phyloP scores from a whole-genome alignment of 2,329 filamentous ascomycete species.

The Venturia oleaginea region DNA sequence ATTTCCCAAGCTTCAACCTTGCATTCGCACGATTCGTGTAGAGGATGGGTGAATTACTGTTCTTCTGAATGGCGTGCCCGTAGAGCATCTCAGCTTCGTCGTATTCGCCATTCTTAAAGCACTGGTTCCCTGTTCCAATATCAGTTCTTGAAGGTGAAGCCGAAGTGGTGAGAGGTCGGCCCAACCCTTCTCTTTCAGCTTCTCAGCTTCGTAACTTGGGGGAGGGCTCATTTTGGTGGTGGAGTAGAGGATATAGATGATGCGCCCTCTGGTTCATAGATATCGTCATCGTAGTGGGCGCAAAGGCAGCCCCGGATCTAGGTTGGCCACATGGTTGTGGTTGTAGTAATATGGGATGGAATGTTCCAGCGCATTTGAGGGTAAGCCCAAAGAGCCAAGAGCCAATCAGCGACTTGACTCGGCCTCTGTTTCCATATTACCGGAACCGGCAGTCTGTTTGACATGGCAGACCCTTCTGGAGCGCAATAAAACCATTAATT shows the following conservation, averaged over 20 bases:
- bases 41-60: slow-evolving; percentile 66
- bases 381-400: background rate
- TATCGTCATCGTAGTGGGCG: background rate
- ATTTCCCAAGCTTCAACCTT: slow-evolving; percentile 63
- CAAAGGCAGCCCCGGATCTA: background rate
- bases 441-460: background rate
- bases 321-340: background rate
- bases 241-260: background rate
- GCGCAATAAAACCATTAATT: background rate
- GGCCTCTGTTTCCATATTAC: background rate
- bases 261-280: background rate
- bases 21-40: slow-evolving; percentile 88
- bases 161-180: background rate
- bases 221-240: background rate
- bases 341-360: background rate
- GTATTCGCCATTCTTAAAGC: slow-evolving; percentile 58
- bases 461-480: background rate
- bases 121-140: slow-evolving; percentile 46
- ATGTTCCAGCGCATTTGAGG: background rate
- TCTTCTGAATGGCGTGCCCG: slow-evolving; percentile 69
- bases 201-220: slow-evolving; percentile 7
- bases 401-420: background rate
- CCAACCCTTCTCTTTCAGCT: slow-evolving; percentile 6
- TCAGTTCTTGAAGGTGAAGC: background rate
- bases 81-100: slow-evolving; percentile 58